These are phyloP conservation scores for Puccinellia tenuiflora DNA, from an alignment of 176 grass and related monocot species.

Conservation along the genomic window DNA sequence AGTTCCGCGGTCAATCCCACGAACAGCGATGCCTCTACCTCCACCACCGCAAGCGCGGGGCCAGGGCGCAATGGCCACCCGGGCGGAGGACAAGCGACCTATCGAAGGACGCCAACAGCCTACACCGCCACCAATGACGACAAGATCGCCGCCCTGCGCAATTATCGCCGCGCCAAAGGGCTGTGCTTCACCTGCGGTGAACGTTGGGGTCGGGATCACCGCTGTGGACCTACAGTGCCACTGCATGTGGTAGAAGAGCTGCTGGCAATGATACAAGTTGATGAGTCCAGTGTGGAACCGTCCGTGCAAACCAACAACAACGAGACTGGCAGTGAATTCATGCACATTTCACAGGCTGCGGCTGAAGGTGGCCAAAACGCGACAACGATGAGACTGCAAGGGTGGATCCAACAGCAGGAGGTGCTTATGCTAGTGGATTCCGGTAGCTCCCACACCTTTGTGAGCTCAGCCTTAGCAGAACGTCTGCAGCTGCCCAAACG, in stretches of 20 bases:
- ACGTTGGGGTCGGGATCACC: not conserved
- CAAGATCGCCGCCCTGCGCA: not conserved
- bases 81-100: no score
- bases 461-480: no score
- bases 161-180: not conserved
- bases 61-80: no score
- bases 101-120: not conserved
- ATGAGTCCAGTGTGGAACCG: no score
- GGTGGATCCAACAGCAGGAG: not conserved
- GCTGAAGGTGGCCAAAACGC: not conserved
- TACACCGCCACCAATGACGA: not conserved
- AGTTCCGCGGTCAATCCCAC: rapidly evolving
- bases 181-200: not conserved
- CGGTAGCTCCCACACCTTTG: not conserved
- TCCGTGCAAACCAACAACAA: no score
- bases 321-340: no score
- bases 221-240: not conserved
- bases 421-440: not conserved
- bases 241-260: not conserved
- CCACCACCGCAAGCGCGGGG: no score
- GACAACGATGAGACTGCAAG: not conserved
- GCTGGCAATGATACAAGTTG: not conserved
- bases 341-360: no score
- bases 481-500: rapidly evolving
- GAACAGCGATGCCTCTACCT: not conserved